These are phyloP conservation scores for Saraca asoca DNA, from an alignment of 331 rosid genomes.

Conservation along the genomic window DNA sequence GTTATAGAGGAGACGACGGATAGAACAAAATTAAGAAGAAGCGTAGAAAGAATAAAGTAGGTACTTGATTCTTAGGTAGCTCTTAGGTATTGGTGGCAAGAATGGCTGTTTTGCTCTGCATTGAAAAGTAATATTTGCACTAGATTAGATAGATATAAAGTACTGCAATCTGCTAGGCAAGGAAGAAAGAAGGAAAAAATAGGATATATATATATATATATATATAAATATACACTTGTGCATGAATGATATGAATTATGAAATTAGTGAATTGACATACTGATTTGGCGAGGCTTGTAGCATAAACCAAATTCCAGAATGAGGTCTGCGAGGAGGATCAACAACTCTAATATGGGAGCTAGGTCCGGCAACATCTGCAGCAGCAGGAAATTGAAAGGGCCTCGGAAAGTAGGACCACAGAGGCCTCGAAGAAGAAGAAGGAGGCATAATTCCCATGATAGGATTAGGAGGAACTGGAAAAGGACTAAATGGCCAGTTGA, in stretches of 20 bases:
- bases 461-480: conserved; percentile 4
- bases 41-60: neutral
- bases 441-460: conserved; percentile 28
- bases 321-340: conserved; percentile 87
- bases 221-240: too few species aligned
- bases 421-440: conserved; percentile 51
- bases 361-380: conserved; percentile 56
- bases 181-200: too few species aligned
- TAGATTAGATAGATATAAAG: too few species aligned
- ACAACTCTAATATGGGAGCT: conserved; percentile 70
- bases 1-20: neutral
- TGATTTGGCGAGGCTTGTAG: conserved; percentile 86
- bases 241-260: too few species aligned
- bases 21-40: neutral
- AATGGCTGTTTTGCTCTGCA: conserved; percentile 81
- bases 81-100: conserved; percentile 91
- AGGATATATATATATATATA: neutral
- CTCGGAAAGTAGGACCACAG: conserved; percentile 41
- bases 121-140: neutral
- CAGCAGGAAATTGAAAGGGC: conserved; percentile 47
- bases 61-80: conserved; percentile 89
- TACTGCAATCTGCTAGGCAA: too few species aligned
- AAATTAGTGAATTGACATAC: conserved; percentile 46
- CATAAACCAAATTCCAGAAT: conserved; percentile 94
- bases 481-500: conserved; percentile 72